These are phyloP conservation scores for Plasmopara muralis DNA, from an alignment of 352 stramenopile genomes.

Conservation along the genomic window DNA sequence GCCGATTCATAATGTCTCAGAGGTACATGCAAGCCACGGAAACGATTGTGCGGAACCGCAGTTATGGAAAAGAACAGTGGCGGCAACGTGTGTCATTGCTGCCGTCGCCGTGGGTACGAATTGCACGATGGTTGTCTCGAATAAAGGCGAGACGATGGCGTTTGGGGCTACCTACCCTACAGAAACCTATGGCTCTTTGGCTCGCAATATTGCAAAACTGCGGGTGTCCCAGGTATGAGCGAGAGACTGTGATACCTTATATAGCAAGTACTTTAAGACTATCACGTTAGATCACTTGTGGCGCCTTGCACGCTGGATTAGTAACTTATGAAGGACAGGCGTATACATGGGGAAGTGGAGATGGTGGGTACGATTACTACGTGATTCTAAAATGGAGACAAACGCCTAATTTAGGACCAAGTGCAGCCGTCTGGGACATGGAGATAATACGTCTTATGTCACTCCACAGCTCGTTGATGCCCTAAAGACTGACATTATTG, in stretches of 20 bases:
- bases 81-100: constrained; percentile 48
- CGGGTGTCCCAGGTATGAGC: constrained; percentile 43
- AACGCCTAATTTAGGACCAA: neutral
- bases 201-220: constrained; percentile 50
- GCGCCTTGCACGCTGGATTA: constrained; percentile 65
- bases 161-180: constrained; percentile 71
- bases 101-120: constrained; percentile 60
- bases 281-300: constrained; percentile 57
- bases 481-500: constrained; percentile 66
- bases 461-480: constrained; percentile 68
- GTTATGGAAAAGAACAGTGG: constrained; percentile 63
- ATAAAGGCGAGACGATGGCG: constrained; percentile 42
- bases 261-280: neutral
- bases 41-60: constrained; percentile 49
- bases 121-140: constrained; percentile 59
- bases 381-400: neutral
- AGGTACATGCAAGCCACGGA: constrained; percentile 52
- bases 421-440: constrained; percentile 60
- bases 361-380: constrained; percentile 51
- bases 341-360: constrained; percentile 79
- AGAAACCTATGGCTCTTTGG: constrained; percentile 45
- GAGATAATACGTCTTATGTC: constrained; percentile 61
- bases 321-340: constrained; percentile 66
- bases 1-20: constrained; percentile 47
- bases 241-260: neutral